Percentiles rank a stretch among this genome's conserved stretches.
These are phyloP conservation scores for Alternaria consortialis DNA, from an alignment of 2,329 filamentous ascomycete species.

Conservation along the genomic window DNA sequence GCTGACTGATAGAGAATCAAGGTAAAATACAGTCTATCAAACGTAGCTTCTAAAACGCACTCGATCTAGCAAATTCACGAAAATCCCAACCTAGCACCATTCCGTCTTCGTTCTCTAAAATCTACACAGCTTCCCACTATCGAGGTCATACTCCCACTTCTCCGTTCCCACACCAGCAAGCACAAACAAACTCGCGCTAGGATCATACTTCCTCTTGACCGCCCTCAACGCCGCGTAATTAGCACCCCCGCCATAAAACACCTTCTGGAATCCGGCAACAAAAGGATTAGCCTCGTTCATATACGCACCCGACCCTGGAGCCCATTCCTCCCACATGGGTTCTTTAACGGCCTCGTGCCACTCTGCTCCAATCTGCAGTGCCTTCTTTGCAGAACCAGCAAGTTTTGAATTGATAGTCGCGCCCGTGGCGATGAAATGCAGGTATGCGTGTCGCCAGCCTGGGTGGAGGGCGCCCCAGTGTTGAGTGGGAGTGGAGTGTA, in stretches of 20 bases:
- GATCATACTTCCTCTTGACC: conserved; percentile 25
- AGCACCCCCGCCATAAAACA: conserved; percentile 19
- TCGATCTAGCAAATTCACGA: background rate
- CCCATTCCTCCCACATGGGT: conserved; percentile 28
- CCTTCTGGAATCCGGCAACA: conserved; percentile 19
- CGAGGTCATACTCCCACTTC: conserved; percentile 33
- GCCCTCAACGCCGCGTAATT: conserved; percentile 14
- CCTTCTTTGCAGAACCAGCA: background rate
- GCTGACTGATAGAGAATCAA: background rate
- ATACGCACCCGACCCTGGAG: conserved; percentile 21
- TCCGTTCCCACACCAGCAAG: conserved; percentile 33
- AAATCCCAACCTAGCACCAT: background rate
- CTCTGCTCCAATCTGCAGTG: background rate
- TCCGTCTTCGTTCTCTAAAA: background rate
- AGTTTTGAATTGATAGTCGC: conserved; percentile 7
- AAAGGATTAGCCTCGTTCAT: conserved; percentile 31
- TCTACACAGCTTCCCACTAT: conserved; percentile 28
- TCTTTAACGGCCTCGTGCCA: conserved; percentile 31
- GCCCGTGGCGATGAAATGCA: conserved; percentile 41
- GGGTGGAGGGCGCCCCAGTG: conserved; percentile 41
- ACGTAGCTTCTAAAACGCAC: background rate
- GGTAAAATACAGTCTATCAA: background rate
- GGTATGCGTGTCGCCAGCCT: conserved; percentile 48
- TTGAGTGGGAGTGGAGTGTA: conserved; percentile 24
- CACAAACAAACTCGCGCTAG: conserved; percentile 28